Percentiles rank a stretch among this genome's conserved stretches.
These are phyloP conservation scores for Blastobotrys petasosporus DNA, from an alignment of 1,139 yeast genomes.

Conservation along the genomic window DNA sequence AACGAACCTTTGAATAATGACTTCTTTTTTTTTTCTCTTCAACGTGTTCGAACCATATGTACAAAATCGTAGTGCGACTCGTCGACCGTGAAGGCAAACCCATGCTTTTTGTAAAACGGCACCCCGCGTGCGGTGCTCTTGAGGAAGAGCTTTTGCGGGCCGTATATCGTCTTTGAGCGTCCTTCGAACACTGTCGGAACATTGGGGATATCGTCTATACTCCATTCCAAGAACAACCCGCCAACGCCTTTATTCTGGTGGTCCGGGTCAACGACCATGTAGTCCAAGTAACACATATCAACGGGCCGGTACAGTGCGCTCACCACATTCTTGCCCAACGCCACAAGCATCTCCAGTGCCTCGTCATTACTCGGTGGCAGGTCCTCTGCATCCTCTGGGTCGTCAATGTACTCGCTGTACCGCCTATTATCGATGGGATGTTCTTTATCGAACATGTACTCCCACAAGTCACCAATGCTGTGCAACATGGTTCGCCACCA, in stretches of 20 bases:
- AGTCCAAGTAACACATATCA: constrained; percentile 15
- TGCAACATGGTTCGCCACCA: constrained; percentile 8
- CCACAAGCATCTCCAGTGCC: constrained; percentile 9
- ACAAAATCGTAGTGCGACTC: constrained; percentile 6
- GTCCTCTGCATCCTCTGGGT: constrained; percentile 8
- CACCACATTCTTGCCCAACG: constrained; percentile 12
- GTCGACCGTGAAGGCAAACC: constrained; percentile 7
- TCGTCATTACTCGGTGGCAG: constrained; percentile 4
- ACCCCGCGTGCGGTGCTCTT: constrained; percentile 3
- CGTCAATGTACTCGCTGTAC: constrained; percentile 5
- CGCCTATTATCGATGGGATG: constrained; percentile 8
- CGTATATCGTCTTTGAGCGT: not conserved
- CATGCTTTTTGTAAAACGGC: constrained; percentile 2
- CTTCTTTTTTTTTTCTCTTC: constrained; percentile 1
- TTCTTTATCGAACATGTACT: not conserved
- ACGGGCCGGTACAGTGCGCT: constrained; percentile 14
- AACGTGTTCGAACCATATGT: constrained; percentile 3
- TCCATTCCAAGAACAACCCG: not conserved
- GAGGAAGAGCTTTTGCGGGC: constrained; percentile 6
- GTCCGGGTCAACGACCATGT: constrained; percentile 14
- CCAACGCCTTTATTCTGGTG: constrained; percentile 15
- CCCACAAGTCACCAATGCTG: constrained; percentile 4
- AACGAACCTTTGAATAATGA: not conserved
- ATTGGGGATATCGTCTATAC: not conserved
- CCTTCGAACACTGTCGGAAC: not conserved